Evolutionary conservation across 257 asterid species (phyloP).

Genomic region (Paraleonurus japonicus): DNA sequence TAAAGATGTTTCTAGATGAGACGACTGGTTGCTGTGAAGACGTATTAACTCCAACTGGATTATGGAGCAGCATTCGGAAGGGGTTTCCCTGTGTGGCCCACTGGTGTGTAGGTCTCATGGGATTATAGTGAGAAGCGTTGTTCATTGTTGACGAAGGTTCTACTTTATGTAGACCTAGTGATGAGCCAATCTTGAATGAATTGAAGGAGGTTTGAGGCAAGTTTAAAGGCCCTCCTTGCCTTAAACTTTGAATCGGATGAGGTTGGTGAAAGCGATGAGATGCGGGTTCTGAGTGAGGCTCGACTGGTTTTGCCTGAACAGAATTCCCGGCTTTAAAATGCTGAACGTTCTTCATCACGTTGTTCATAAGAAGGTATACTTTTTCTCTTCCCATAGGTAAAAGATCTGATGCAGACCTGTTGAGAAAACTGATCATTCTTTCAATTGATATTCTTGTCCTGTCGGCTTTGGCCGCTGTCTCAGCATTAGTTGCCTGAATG

Average conservation of each 20-base stretch:
- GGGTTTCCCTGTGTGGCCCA: constrained; percentile 25
- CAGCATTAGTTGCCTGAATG: constrained; percentile 35
- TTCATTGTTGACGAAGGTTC: constrained; percentile 17
- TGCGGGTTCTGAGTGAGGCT: constrained; percentile 20
- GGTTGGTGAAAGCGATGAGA: constrained; percentile 30
- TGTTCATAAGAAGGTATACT: constrained; percentile 11
- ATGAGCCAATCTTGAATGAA: constrained; percentile 29
- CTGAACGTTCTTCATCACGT: not conserved
- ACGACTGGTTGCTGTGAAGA: constrained; percentile 16
- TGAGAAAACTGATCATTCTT: constrained; percentile 16
- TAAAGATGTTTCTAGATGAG: constrained; percentile 21
- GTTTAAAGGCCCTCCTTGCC: constrained; percentile 25
- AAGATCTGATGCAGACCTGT: constrained; percentile 29
- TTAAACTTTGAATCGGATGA: constrained; percentile 10
- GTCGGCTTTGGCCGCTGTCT: constrained; percentile 10
- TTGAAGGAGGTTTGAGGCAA: constrained; percentile 20
- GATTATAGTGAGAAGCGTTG: constrained; percentile 9
- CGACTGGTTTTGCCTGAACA: constrained; percentile 17
- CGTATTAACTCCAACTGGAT: constrained; percentile 22
- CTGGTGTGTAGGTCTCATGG: constrained; percentile 23
- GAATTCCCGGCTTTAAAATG: not conserved
- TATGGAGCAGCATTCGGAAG: constrained; percentile 18
- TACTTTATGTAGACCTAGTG: constrained; percentile 18
- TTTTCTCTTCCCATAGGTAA: constrained; percentile 24
- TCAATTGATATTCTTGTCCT: not conserved